These are phyloP conservation scores for Sarocladiaceae sp. DNA, from an alignment of 2,329 filamentous ascomycete species.

Conservation along the genomic window DNA sequence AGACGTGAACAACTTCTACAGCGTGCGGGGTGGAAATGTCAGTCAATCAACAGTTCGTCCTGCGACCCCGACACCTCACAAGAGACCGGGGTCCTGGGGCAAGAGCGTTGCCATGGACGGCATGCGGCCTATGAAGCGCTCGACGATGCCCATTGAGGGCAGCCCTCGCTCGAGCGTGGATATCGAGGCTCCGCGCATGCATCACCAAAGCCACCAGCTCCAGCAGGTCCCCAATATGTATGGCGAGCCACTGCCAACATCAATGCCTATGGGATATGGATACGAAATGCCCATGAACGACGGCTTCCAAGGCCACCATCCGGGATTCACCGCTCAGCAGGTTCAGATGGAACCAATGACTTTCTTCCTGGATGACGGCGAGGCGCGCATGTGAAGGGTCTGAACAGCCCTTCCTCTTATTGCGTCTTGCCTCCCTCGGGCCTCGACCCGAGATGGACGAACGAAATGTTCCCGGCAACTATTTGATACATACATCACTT, in stretches of 20 bases:
- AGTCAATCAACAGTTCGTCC: conserved; percentile 24
- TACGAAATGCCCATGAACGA: conserved; percentile 14
- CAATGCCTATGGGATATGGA: conserved; percentile 10
- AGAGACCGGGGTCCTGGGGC: conserved; percentile 34
- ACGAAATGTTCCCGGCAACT: background rate
- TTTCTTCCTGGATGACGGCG: conserved; percentile 15
- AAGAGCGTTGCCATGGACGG: conserved; percentile 33
- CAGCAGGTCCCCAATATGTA: conserved; percentile 15
- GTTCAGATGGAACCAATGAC: conserved; percentile 11
- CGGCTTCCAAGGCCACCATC: conserved; percentile 9
- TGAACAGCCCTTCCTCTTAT: background rate
- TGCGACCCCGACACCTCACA: conserved; percentile 33
- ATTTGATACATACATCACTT: background rate
- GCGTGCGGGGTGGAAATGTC: conserved; percentile 1
- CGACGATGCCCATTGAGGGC: conserved; percentile 22
- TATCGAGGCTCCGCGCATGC: conserved; percentile 5
- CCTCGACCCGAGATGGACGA: background rate
- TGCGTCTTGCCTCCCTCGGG: too few species aligned
- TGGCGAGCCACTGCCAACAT: conserved; percentile 14
- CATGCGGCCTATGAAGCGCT: conserved; percentile 31
- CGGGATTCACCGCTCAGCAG: conserved; percentile 12
- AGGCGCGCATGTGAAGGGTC: conserved; percentile 12
- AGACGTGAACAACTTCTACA: conserved; percentile 5
- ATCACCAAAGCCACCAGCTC: conserved; percentile 7
- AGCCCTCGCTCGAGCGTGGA: conserved; percentile 16